Conservation (phyloP, 257 asterid genomes). For the Striga asiatica region DNA sequence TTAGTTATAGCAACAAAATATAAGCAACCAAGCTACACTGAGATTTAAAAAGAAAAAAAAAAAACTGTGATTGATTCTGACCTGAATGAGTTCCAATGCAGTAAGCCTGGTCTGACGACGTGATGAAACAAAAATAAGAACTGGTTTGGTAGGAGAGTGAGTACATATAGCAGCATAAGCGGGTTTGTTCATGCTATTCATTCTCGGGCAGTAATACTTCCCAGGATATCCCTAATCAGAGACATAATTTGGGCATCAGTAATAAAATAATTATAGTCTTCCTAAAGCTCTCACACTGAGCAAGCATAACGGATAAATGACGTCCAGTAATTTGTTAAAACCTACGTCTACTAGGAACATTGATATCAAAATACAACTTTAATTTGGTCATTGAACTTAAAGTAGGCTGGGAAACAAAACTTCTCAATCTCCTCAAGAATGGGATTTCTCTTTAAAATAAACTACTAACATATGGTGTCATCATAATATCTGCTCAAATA, state of each 20-base stretch:
- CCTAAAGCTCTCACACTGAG: conserved; percentile 1
- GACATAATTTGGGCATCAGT: conserved; percentile 11
- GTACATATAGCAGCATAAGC: conserved; percentile 97
- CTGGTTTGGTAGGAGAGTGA: conserved; percentile 95
- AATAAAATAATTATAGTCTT: neutral
- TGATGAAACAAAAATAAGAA: conserved; percentile 92
- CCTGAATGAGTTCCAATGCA: conserved; percentile 97
- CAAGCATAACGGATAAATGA: neutral
- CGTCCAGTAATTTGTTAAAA: neutral
- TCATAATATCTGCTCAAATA: neutral
- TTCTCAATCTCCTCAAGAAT: no score
- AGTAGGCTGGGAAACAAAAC: neutral
- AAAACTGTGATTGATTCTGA: conserved; percentile 22
- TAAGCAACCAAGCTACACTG: conserved; percentile 11
- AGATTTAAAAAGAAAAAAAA: conserved; percentile 3
- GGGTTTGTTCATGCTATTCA: conserved; percentile 99
- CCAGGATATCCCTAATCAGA: conserved; percentile 92
- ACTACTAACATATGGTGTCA: neutral
- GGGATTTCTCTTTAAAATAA: neutral
- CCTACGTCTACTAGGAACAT: conserved; percentile 2
- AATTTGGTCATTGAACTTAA: neutral
- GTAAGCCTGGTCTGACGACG: conserved; percentile 99
- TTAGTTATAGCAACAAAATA: conserved; percentile 15
- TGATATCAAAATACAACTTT: neutral
- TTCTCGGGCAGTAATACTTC: conserved; percentile 96